phyloP scores from a whole-genome alignment of 768 basidiomycete genomes.

The Phanerochaete sordida region DNA sequence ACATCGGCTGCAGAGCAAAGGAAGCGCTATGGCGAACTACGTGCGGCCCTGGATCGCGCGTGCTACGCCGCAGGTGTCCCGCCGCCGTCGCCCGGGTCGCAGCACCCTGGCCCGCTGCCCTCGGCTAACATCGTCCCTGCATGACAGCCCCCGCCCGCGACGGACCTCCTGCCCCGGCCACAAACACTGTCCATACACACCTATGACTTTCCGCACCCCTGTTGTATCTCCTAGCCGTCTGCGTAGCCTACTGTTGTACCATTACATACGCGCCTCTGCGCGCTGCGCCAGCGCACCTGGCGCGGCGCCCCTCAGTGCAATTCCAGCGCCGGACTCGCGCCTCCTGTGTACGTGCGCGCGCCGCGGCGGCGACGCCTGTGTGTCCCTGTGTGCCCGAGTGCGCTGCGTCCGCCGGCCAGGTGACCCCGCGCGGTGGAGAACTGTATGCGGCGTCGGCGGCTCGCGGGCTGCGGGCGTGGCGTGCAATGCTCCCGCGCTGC shows the following conservation, averaged over 20 bases:
- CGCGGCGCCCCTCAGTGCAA: too few species aligned
- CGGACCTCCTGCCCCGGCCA: too few species aligned
- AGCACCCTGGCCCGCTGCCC: neutral
- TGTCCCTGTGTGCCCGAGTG: neutral
- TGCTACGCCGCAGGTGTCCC: conserved; percentile 44
- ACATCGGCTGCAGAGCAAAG: conserved; percentile 43
- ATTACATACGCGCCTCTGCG: neutral
- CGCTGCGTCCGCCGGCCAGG: neutral
- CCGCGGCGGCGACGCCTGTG: neutral
- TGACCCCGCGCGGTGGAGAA: neutral
- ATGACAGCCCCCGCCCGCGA: neutral
- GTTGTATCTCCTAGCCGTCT: neutral
- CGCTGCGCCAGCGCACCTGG: neutral
- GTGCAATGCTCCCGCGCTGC: neutral
- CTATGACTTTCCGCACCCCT: neutral
- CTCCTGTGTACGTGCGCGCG: neutral
- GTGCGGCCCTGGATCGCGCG: conserved; percentile 42
- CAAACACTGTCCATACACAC: neutral
- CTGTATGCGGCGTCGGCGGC: neutral
- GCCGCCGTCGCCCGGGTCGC: conserved; percentile 27
- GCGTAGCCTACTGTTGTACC: neutral
- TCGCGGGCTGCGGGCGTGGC: neutral
- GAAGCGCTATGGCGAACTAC: conserved; percentile 42
- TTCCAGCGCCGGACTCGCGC: neutral
- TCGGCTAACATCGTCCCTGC: neutral